Evolutionary conservation across 495 filamentous ascomycete species (phyloP), one percentile per base, ranked within the genome.

Genomic region (Xylaria nigripes): DNA sequence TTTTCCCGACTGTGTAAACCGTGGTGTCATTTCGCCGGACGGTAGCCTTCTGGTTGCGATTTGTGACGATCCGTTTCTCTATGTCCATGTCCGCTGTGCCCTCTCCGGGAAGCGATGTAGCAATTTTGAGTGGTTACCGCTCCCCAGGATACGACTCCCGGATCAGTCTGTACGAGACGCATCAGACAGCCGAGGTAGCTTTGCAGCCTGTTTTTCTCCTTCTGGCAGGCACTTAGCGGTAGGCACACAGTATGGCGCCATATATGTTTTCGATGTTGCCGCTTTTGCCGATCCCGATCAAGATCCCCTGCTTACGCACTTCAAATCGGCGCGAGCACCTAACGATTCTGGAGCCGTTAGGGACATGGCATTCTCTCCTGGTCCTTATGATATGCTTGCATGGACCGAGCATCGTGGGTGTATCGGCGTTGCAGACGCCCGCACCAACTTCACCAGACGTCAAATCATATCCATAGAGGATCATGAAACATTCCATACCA

Each of bases 401-500:
- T 96, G 92, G 90, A 82, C 90, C 19, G 93, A 98, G 70, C 86
- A 95, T 56, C 85, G 84, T 55, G 91, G 89, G 8, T 79, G 86
- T 58, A 79, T 92, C 30, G 91, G 90, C 10, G 75, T 97, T 43
- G 86, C 86, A 2, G 93, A 98, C 72, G 71, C 91, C 21, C 85
- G 93, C 21, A 82, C 81, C 54, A 81, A 83, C 19, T 89, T 95
- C 56, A 69, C 76, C 21, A 83, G 83, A 24, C 82, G 87, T 29
- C 93, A 98, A 65, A 79, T 87, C 23, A 66, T 95, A 8, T 61
- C 78, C 1, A 65, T 94, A 32, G 80, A 86, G 56, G 69, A 72
- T 29, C 69, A 81, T 34, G 80, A 81, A 8, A 79, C 78, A 53
- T 83, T 77, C 44, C 71, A 76, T 45, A 70, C 75, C 42, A 54